Conservation (phyloP, 129 eudicot species). For the Calendula officinalis region DNA sequence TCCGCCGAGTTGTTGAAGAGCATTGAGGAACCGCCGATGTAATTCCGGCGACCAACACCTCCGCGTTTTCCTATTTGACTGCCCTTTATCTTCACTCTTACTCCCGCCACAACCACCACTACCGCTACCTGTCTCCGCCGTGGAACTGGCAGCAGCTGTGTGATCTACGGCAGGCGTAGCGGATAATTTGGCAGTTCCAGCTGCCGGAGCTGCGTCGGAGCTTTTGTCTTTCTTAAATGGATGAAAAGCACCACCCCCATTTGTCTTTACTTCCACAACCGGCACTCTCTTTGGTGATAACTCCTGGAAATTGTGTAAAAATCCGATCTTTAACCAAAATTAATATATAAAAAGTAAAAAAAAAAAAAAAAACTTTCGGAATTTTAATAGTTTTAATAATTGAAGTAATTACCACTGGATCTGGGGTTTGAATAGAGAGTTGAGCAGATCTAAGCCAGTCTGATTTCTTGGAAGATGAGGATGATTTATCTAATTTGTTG, state of each 20-base stretch:
- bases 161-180: conserved; percentile 22
- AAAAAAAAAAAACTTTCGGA: neutral
- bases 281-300: conserved; percentile 46
- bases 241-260: conserved; percentile 91
- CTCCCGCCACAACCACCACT: conserved; percentile 43
- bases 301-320: conserved; percentile 38
- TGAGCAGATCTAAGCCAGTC: conserved; percentile 98
- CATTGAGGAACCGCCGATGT: conserved; percentile 73
- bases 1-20: conserved; percentile 95
- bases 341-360: neutral
- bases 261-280: conserved; percentile 69
- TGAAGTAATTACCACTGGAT: conserved; percentile 58
- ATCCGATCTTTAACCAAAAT: conserved; percentile 22
- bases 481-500: conserved; percentile 31
- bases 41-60: conserved; percentile 96
- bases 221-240: conserved; percentile 64
- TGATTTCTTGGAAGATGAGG: conserved; percentile 54
- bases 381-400: neutral
- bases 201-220: conserved; percentile 22
- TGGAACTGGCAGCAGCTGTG: conserved; percentile 67
- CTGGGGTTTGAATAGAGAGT: conserved; percentile 86
- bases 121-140: conserved; percentile 55
- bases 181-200: conserved; percentile 13
- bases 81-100: conserved; percentile 57
- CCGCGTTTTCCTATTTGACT: conserved; percentile 68